Percentiles rank a stretch among this genome's conserved stretches.
Evolutionary conservation across 192 early-diverging fungal species (phyloP).

Genomic region (Coemansia sp.): DNA sequence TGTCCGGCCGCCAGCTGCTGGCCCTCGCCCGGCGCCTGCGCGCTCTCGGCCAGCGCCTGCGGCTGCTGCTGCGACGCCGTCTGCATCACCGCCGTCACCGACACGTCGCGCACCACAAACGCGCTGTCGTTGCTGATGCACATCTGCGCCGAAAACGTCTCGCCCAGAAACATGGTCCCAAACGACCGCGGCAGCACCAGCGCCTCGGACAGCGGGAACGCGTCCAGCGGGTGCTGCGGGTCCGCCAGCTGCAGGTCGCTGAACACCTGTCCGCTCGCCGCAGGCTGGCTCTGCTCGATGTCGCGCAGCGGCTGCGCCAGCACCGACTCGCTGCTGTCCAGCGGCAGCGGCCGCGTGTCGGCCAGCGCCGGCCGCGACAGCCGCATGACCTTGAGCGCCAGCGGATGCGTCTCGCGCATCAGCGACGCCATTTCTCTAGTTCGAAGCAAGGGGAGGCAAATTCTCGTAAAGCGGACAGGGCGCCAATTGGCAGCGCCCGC

Average conservation of each 20-base stretch:
- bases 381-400: constrained; percentile 89
- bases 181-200: constrained; percentile 80
- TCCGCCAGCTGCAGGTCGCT: constrained; percentile 29
- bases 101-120: constrained; percentile 65
- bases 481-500: no score
- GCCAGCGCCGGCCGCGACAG: constrained; percentile 72
- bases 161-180: constrained; percentile 92
- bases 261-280: constrained; percentile 36
- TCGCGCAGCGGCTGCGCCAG: constrained; percentile 30
- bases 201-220: constrained; percentile 60
- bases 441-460: neutral
- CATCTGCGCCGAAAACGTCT: constrained; percentile 82
- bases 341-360: constrained; percentile 47
- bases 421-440: constrained; percentile 31
- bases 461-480: no score
- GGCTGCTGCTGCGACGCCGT: constrained; percentile 77
- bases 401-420: constrained; percentile 59
- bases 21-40: no score
- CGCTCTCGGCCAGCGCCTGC: no score
- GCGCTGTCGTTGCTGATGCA: constrained; percentile 82
- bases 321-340: constrained; percentile 29
- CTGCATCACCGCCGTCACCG: constrained; percentile 79
- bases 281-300: constrained; percentile 45
- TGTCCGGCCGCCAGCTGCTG: constrained; percentile 61
- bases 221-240: constrained; percentile 53